Percentiles rank a stretch among this genome's conserved stretches.
Conservation (phyloP, 495 filamentous ascomycete species). For the Hapsidospora chrysogenum region DNA sequence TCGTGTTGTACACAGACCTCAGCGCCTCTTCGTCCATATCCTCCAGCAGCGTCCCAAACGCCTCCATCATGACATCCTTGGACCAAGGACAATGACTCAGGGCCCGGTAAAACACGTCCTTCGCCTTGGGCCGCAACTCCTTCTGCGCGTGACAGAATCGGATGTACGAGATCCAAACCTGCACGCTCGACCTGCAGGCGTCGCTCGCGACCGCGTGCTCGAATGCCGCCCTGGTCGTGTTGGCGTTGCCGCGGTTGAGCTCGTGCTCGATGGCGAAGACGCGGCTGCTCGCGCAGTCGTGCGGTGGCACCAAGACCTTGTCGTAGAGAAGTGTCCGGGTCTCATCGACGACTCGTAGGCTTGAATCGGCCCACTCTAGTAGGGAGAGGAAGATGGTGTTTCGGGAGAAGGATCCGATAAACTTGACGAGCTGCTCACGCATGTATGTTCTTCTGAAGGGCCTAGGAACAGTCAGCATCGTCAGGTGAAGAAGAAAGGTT, state of each 20-base stretch:
- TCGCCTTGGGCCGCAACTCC: conserved; percentile 16
- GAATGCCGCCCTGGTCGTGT: conserved; percentile 50
- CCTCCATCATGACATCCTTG: conserved; percentile 50
- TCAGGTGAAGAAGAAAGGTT: conserved; percentile 1
- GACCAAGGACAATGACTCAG: conserved; percentile 58
- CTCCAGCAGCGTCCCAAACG: conserved; percentile 22
- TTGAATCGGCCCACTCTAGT: conserved; percentile 52
- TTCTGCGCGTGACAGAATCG: conserved; percentile 23
- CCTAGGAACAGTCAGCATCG: conserved; percentile 11
- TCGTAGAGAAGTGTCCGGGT: conserved; percentile 42
- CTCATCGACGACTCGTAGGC: conserved; percentile 54
- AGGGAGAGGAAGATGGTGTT: conserved; percentile 67
- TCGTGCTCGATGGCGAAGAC: conserved; percentile 56
- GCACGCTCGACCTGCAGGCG: conserved; percentile 20
- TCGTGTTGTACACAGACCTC: conserved; percentile 27
- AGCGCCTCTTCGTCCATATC: conserved; percentile 28
- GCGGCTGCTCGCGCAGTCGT: conserved; percentile 35
- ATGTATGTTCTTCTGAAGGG: conserved; percentile 48
- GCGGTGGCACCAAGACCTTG: conserved; percentile 19
- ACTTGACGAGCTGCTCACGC: conserved; percentile 38
- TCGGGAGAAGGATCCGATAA: conserved; percentile 45
- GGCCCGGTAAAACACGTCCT: conserved; percentile 48
- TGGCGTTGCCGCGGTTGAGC: conserved; percentile 34
- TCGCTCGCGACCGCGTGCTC: conserved; percentile 44
- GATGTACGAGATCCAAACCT: conserved; percentile 53